Evolutionary conservation across 805 yeast genomes (phyloP).

Genomic region (Blastobotrys chiropterorum): DNA sequence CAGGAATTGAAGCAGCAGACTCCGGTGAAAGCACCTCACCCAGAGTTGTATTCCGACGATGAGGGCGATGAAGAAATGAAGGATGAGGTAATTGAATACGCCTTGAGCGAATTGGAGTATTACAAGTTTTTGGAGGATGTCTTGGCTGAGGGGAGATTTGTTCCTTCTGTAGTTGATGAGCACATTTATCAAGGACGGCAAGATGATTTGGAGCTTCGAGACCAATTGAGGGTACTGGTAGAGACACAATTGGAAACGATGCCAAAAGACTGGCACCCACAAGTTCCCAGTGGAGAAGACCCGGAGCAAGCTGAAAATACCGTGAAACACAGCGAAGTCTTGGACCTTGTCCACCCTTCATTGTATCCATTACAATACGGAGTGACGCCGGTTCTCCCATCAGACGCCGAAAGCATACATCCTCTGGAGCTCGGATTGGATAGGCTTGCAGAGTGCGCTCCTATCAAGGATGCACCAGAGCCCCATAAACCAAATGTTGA

Average conservation of each 20-base stretch:
- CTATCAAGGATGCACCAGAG: neutral
- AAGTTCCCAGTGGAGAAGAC: no score
- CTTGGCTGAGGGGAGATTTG: constrained; percentile 15
- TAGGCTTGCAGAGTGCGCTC: neutral
- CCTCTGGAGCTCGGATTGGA: neutral
- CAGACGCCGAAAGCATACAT: neutral
- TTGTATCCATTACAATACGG: constrained; percentile 34
- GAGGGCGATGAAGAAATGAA: neutral
- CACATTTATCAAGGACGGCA: constrained; percentile 23
- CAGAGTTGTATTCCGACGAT: neutral
- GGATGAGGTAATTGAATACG: constrained; percentile 26
- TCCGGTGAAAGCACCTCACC: constrained; percentile 3
- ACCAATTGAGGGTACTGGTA: constrained; percentile 5
- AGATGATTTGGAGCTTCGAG: constrained; percentile 14
- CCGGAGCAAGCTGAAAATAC: no score
- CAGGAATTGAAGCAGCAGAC: constrained; percentile 17
- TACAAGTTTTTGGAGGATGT: constrained; percentile 19
- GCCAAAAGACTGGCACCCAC: constrained; percentile 36
- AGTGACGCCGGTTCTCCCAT: neutral
- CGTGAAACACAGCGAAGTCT: constrained; percentile 34
- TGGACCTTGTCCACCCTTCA: constrained; percentile 40
- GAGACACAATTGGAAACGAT: constrained; percentile 15
- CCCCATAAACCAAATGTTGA: neutral
- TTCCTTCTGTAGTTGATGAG: constrained; percentile 16
- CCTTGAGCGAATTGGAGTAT: constrained; percentile 31